Evolutionary conservation across 306 rosid genomes (phyloP), one percentile per base, ranked within the genome.

Genomic region (Hippophae gyantsensis): DNA sequence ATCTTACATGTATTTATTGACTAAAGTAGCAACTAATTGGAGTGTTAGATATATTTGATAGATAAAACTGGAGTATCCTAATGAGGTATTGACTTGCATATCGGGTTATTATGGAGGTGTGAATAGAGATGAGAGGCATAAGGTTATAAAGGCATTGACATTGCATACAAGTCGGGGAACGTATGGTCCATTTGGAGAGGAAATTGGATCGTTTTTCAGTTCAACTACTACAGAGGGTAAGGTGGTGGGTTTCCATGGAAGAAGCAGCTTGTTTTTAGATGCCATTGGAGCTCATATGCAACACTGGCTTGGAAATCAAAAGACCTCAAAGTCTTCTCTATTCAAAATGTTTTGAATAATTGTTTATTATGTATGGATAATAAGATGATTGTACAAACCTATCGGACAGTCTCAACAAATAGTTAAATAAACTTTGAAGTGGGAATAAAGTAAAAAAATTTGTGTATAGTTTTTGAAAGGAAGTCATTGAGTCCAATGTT

Each of bases 281-380:
- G 95, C 98, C 68, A 79, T 87, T 26, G 98, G 98, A 48, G 79
- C 83, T 66, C 98, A 90, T 55, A 90, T 90, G 97, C 95, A 90
- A 44, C 98, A 90, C 45, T 90, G 98, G 98, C 79, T 87, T 0
- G 98, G 95, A 68, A 87, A 66, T 69, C 95, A 85, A 69, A 83
- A 64, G 66, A 26, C 68, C 61, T 58, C 78, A 41, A 85, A 63
- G 71, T 52, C 85, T 8, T 83, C 86, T 50, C 56, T 79, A 66
- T 90, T 87, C 82, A 90, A 71, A 74, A 53, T 59, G 61, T 90
- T 84, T 74, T 82, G 74, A 81, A 64, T 32, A 4, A 32, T 32
- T 18, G 23, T 18, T 18, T 3, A 52, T 23, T 63, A 42, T 14
- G 41, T 10, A 7, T 3, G 13, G 13, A 38, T 3, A 5, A 38